Conservation (phyloP, 2,329 filamentous ascomycete genomes). For the Scorias spongiosa region DNA sequence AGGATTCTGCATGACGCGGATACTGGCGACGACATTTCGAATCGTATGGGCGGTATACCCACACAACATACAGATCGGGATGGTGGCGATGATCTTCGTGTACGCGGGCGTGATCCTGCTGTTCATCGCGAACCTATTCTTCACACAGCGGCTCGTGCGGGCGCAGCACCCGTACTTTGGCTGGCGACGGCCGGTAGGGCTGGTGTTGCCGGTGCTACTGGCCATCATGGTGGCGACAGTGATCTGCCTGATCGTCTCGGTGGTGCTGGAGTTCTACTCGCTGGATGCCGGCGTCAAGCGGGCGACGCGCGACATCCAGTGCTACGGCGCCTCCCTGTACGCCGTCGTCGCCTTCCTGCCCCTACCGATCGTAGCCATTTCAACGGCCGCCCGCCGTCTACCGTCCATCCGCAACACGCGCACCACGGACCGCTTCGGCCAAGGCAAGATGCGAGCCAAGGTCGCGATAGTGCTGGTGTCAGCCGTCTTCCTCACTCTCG, state of each 20-base stretch:
- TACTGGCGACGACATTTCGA: slow-evolving; percentile 32
- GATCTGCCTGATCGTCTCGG: slow-evolving; percentile 49
- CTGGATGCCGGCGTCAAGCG: slow-evolving; percentile 34
- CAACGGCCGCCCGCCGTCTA: slow-evolving; percentile 29
- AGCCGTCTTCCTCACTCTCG: slow-evolving; percentile 46
- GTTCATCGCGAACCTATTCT: slow-evolving; percentile 64
- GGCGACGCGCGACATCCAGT: slow-evolving; percentile 47
- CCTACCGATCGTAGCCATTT: slow-evolving; percentile 37
- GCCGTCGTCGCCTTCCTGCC: slow-evolving; percentile 53
- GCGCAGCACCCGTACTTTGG: slow-evolving; percentile 56
- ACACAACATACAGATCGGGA: slow-evolving; percentile 31
- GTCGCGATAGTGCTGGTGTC: slow-evolving; percentile 46
- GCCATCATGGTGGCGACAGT: slow-evolving; percentile 43
- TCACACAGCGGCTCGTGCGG: slow-evolving; percentile 59
- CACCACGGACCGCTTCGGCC: slow-evolving; percentile 46
- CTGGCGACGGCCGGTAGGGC: slow-evolving; percentile 43
- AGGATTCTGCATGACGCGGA: slow-evolving; percentile 37
- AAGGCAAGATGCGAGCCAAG: slow-evolving; percentile 52
- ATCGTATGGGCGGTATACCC: slow-evolving; percentile 39
- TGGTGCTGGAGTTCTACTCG: slow-evolving; percentile 54
- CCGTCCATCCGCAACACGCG: slow-evolving; percentile 7
- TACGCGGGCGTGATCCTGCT: slow-evolving; percentile 60
- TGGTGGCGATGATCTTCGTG: slow-evolving; percentile 53
- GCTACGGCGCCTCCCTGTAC: slow-evolving; percentile 47
- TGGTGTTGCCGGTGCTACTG: slow-evolving; percentile 44